These are phyloP conservation scores for Salix dunnii DNA, from an alignment of 345 rosid species.

Conservation along the genomic window DNA sequence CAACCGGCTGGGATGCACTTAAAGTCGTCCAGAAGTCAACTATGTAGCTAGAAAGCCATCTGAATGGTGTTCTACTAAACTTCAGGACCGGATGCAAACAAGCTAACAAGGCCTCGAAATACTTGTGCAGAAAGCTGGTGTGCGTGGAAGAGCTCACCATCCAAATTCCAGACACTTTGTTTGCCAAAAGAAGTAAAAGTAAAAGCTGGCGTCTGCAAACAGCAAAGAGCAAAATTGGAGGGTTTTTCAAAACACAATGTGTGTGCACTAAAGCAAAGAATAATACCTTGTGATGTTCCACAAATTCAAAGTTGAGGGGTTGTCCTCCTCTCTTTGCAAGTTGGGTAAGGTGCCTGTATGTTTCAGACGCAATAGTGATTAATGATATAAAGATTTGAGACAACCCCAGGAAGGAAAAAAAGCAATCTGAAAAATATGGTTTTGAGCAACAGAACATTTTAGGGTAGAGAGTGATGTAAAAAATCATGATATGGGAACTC, in stretches of 20 bases:
- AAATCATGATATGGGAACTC: no score
- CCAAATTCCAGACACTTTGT: slow-evolving; percentile 86
- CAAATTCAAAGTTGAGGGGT: slow-evolving; percentile 76
- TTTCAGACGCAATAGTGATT: neutral
- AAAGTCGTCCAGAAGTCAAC: no score
- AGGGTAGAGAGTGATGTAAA: no score
- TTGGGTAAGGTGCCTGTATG: slow-evolving; percentile 83
- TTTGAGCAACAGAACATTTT: no score
- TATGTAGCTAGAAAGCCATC: no score
- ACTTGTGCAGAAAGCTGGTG: slow-evolving; percentile 91
- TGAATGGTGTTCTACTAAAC: slow-evolving; percentile 29
- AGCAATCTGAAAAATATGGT: neutral
- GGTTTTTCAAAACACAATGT: no score
- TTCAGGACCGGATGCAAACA: slow-evolving; percentile 90
- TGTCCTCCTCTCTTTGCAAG: slow-evolving; percentile 77
- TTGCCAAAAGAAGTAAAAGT: slow-evolving; percentile 76
- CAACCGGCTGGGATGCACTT: no score
- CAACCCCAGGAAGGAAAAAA: neutral
- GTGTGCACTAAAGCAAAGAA: no score
- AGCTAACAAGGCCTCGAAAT: slow-evolving; percentile 68
- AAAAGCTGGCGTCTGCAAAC: slow-evolving; percentile 69
- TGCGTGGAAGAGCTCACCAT: slow-evolving; percentile 88
- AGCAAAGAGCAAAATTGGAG: neutral
- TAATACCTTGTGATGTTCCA: slow-evolving; percentile 78
- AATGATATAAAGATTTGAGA: neutral